Evolutionary conservation across 306 rosid genomes (phyloP), one percentile per base, ranked within the genome.

Genomic region (Acacia acuminata): DNA sequence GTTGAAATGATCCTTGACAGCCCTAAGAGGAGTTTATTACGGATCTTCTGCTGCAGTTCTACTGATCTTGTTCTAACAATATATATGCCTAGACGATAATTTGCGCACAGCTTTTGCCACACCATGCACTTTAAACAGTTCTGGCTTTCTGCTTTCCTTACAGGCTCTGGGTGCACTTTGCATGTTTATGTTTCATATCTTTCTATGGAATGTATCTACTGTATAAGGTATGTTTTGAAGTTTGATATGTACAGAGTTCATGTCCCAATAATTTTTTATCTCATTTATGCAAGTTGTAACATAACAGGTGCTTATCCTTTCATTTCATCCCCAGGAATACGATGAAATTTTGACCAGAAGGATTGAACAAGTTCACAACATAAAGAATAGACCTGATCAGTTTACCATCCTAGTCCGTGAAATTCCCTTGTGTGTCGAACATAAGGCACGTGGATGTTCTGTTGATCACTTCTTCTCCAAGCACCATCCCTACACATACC

Each of bases 161-260:
- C 98, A 95, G 99, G 93, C 96, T 93, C 73, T 95, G 99, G 99
- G 93, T 89, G 74, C 98, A 95, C 79, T 95, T 91, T 86, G 88
- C 83, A 27, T 95, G 92, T 82, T 83, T 92, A 77, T 95, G 92
- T 90, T 85, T 93, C 84, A 82, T 95, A 84, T 93, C 99, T 80
- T 84, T 95, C 66, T 95, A 90, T 84, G 99, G 92, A 75, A 43
- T 93, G 77, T 90, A 81, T 84, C 93, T 92, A 24, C 88, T 95
- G 36, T 87, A 93, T 85, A 88, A 84, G 99, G 99, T 95, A 81
- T 86, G 75, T 5, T 81, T 81, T 47, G 50, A 77, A 85, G 77
- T 69, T 74, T 45, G n/a, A 63, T 80, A 3, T 63, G 20, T 22
- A 61, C 68, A 27, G 9, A 58, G 75, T 65, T 55, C 43, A 77